Evolutionary conservation across 106 monocot genomes (phyloP).

Genomic region (Allium fistulosum): DNA sequence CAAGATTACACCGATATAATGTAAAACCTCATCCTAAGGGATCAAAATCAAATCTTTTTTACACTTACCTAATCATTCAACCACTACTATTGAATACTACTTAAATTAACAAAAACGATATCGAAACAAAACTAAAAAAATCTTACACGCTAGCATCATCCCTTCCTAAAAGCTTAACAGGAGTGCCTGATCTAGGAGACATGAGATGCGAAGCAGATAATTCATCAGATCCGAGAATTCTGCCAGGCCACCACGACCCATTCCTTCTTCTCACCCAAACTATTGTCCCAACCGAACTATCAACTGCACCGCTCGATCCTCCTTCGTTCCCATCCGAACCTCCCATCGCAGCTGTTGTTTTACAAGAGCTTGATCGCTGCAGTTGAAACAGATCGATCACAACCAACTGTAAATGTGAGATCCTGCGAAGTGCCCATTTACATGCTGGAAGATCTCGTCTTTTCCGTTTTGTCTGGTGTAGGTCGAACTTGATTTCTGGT

Average conservation of each 20-base stretch:
- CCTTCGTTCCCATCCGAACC: constrained; percentile 1
- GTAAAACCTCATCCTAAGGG: too few relatives aligned
- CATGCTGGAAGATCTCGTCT: constrained; percentile 1
- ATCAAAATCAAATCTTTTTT: too few relatives aligned
- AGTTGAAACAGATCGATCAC: constrained; percentile 1
- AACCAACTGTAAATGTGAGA: constrained; percentile 18
- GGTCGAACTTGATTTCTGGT: too few relatives aligned
- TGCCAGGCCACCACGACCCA: constrained; percentile 93
- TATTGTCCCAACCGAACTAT: constrained; percentile 49
- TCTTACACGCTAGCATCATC: constrained; percentile 99
- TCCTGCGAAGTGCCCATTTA: constrained; percentile 29
- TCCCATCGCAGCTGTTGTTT: background rate
- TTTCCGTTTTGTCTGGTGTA: background rate
- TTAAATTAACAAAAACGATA: too few relatives aligned
- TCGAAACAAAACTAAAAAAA: background rate
- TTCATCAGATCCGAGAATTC: constrained; percentile 80
- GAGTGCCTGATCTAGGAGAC: constrained; percentile 88
- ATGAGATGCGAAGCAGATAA: constrained; percentile 71
- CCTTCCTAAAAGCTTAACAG: constrained; percentile 88
- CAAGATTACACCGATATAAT: too few relatives aligned
- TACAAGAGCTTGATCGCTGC: background rate
- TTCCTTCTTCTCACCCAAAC: constrained; percentile 90
- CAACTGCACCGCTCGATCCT: constrained; percentile 14
- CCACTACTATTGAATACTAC: too few relatives aligned
- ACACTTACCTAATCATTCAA: too few relatives aligned